Percentiles rank a stretch among this genome's conserved stretches.
Evolutionary conservation across 116 monocot species (phyloP).

Genomic region (Trichopus zeylanicus): DNA sequence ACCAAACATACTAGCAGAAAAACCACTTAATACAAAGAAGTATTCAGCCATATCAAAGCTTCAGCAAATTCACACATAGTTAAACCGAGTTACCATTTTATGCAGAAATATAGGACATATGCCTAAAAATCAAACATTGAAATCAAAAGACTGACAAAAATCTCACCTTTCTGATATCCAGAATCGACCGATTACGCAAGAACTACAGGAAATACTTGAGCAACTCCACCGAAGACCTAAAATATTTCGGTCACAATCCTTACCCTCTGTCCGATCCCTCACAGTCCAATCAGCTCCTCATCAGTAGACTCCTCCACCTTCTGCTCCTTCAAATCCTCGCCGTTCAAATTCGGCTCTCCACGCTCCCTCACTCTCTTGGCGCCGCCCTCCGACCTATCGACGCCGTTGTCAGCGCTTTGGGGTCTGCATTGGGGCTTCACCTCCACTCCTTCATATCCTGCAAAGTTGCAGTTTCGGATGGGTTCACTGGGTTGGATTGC

Average conservation of each 20-base stretch:
- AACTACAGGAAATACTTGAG: constrained; percentile 76
- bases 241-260: constrained; percentile 67
- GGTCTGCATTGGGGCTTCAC: background rate
- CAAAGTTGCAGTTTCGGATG: no score
- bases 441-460: no score
- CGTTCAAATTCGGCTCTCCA: constrained; percentile 11
- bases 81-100: no score
- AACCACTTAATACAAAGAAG: no score
- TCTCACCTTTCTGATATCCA: constrained; percentile 69
- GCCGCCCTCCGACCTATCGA: constrained; percentile 1
- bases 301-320: constrained; percentile 36
- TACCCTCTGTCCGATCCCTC: constrained; percentile 1
- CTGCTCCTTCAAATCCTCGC: constrained; percentile 15
- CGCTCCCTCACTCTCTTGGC: constrained; percentile 15
- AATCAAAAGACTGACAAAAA: background rate
- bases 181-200: constrained; percentile 55
- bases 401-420: background rate
- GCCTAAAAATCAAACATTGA: no score
- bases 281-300: constrained; percentile 27
- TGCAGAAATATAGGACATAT: no score
- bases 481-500: no score
- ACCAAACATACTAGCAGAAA: no score
- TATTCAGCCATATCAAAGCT: no score
- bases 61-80: no score
- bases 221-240: constrained; percentile 60